Conservation (phyloP, 2,329 filamentous ascomycete species). For the Ceratocystis colombiana region DNA sequence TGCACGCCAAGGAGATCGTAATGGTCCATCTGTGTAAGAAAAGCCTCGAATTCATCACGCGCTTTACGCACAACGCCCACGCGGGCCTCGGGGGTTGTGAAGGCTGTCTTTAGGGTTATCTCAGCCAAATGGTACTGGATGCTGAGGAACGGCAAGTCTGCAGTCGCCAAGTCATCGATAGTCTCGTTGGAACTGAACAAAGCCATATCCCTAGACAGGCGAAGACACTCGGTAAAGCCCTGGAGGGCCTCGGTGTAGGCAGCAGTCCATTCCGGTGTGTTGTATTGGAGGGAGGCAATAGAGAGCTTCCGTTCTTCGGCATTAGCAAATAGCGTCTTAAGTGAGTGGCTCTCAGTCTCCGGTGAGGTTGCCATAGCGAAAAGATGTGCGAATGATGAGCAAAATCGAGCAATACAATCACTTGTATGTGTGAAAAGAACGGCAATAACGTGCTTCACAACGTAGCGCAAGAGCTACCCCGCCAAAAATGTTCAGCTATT, state of each 20-base stretch:
- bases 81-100: conserved; percentile 45
- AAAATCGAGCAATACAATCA: background rate
- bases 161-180: conserved; percentile 74
- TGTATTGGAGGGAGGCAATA: conserved; percentile 56
- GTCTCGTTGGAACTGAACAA: conserved; percentile 88
- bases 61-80: conserved; percentile 52
- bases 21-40: conserved; percentile 63
- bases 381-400: background rate
- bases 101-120: conserved; percentile 58
- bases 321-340: conserved; percentile 41
- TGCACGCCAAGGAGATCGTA: conserved; percentile 60
- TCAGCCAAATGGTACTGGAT: conserved; percentile 72
- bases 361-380: background rate
- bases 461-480: conserved; percentile 15
- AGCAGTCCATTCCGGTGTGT: conserved; percentile 55
- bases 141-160: conserved; percentile 76
- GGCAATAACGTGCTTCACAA: background rate
- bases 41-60: conserved; percentile 64
- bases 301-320: conserved; percentile 44
- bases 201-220: conserved; percentile 58
- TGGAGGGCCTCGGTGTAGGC: conserved; percentile 57
- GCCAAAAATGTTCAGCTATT: conserved; percentile 16
- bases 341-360: conserved; percentile 40
- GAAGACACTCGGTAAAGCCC: conserved; percentile 62
- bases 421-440: background rate